These are phyloP conservation scores for Kuraishia ogatae DNA, from an alignment of 805 yeast genomes.

Conservation along the genomic window DNA sequence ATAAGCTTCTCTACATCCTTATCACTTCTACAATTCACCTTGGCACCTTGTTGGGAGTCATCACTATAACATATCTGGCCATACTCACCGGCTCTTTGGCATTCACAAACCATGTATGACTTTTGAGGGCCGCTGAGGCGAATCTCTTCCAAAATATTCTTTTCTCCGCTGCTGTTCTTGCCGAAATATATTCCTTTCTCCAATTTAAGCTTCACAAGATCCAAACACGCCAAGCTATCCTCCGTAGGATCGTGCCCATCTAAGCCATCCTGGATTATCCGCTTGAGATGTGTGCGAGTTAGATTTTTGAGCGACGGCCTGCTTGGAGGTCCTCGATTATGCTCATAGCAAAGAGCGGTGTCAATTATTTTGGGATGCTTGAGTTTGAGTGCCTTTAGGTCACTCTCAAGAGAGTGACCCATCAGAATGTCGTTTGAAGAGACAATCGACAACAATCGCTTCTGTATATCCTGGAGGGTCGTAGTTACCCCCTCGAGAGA, in stretches of 20 bases:
- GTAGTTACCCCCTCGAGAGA: conserved; percentile 53
- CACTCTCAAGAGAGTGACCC: conserved; percentile 89
- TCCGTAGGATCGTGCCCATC: conserved; percentile 81
- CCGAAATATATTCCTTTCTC: conserved; percentile 65
- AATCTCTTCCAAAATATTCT: conserved; percentile 7
- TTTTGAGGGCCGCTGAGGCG: background rate
- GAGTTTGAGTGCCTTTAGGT: conserved; percentile 59
- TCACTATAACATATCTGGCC: background rate
- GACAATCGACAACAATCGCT: conserved; percentile 37
- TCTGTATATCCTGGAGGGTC: conserved; percentile 59
- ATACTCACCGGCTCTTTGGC: conserved; percentile 6
- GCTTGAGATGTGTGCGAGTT: conserved; percentile 43
- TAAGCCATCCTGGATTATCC: conserved; percentile 56
- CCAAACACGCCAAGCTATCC: conserved; percentile 76
- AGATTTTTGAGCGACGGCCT: conserved; percentile 73
- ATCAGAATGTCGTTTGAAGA: conserved; percentile 57
- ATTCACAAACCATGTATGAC: background rate
- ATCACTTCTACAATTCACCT: background rate
- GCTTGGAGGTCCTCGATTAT: conserved; percentile 74
- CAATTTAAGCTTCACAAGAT: conserved; percentile 63
- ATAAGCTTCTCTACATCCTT: background rate
- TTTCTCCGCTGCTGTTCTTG: conserved; percentile 29
- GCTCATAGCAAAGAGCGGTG: conserved; percentile 71
- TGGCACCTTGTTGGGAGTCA: conserved; percentile 6
- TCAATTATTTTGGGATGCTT: conserved; percentile 74